phyloP scores from a whole-genome alignment of 2,329 filamentous ascomycete genomes.

The Phyllosticta citriasiana region DNA sequence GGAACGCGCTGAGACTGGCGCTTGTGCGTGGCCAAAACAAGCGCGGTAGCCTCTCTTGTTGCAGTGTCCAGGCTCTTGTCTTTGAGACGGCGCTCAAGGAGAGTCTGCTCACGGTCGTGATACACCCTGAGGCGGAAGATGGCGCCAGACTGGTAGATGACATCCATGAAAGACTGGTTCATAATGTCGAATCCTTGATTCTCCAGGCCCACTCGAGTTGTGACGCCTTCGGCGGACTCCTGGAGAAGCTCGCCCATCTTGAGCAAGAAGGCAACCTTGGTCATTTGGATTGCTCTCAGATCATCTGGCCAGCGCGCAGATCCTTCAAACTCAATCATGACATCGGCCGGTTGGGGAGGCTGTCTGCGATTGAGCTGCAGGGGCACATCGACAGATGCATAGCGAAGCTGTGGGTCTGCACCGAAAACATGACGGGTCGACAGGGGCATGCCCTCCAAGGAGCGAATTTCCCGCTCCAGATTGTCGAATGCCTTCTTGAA shows the following conservation, averaged over 20 bases:
- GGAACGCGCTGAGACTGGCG: constrained; percentile 63
- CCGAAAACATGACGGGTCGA: constrained; percentile 71
- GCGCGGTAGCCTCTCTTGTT: constrained; percentile 57
- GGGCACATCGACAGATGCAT: constrained; percentile 53
- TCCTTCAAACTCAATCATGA: constrained; percentile 84
- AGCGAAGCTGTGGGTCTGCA: constrained; percentile 63
- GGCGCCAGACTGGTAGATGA: constrained; percentile 61
- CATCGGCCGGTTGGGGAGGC: constrained; percentile 53
- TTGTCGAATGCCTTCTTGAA: constrained; percentile 60
- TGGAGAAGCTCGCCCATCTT: constrained; percentile 65
- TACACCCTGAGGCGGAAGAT: constrained; percentile 80
- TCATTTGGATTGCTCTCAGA: constrained; percentile 79
- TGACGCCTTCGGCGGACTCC: constrained; percentile 49
- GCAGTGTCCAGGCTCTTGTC: constrained; percentile 59
- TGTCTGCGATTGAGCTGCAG: constrained; percentile 36
- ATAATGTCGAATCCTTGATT: constrained; percentile 57
- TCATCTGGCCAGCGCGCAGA: constrained; percentile 93
- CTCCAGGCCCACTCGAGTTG: constrained; percentile 68
- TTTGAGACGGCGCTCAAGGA: constrained; percentile 70
- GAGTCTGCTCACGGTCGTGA: constrained; percentile 72
- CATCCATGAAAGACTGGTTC: constrained; percentile 75
- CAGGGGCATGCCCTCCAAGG: constrained; percentile 75
- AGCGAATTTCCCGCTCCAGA: constrained; percentile 68
- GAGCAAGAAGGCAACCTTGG: constrained; percentile 78
- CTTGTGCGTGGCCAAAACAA: constrained; percentile 60